These are phyloP conservation scores for Blakeslea trispora DNA, from an alignment of 371 early-diverging fungal species.

Conservation along the genomic window DNA sequence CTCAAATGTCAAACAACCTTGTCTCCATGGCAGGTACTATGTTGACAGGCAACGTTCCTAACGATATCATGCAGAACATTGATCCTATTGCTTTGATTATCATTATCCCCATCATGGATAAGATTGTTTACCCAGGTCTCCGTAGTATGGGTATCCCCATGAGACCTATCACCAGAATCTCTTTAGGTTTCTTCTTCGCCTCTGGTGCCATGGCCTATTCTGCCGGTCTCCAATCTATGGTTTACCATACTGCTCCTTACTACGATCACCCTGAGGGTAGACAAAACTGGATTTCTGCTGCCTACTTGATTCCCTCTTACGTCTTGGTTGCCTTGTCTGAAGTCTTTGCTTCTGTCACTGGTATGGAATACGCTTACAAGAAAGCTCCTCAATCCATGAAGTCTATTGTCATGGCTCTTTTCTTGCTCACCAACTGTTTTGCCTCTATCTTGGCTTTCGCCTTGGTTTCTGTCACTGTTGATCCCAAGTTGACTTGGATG, in stretches of 20 bases:
- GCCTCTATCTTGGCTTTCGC: constrained; percentile 67
- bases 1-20: constrained; percentile 77
- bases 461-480: constrained; percentile 62
- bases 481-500: constrained; percentile 66
- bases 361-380: constrained; percentile 77
- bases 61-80: constrained; percentile 66
- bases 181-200: constrained; percentile 72
- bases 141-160: constrained; percentile 63
- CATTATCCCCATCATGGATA: constrained; percentile 73
- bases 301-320: constrained; percentile 67
- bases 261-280: constrained; percentile 30
- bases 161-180: constrained; percentile 73
- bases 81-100: constrained; percentile 71
- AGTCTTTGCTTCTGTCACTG: constrained; percentile 72
- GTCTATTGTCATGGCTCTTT: constrained; percentile 71
- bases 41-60: constrained; percentile 63
- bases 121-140: constrained; percentile 66
- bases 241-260: constrained; percentile 56
- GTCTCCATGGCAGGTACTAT: constrained; percentile 74
- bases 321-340: constrained; percentile 63
- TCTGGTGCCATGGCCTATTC: constrained; percentile 71
- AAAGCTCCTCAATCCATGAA: constrained; percentile 72
- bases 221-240: constrained; percentile 69
- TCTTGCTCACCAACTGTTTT: constrained; percentile 67
- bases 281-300: constrained; percentile 59